Percentiles rank a stretch among this genome's conserved stretches.
These are phyloP conservation scores for Darksidea phi DNA, from an alignment of 495 filamentous ascomycete genomes.

Conservation along the genomic window DNA sequence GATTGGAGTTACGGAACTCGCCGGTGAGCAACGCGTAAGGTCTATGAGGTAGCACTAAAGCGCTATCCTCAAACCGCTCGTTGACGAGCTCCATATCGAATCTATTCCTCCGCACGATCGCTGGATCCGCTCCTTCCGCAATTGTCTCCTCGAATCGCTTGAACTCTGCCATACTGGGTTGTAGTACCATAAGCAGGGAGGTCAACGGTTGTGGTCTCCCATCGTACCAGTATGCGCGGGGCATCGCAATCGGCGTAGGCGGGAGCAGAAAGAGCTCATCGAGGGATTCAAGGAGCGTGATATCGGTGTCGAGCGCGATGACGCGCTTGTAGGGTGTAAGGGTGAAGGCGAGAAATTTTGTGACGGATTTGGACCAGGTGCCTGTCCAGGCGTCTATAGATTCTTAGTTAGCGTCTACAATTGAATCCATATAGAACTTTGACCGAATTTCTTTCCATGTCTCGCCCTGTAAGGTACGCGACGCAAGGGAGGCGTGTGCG, in stretches of 20 bases:
- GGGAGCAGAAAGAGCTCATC: constrained; percentile 47
- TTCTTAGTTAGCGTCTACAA: background rate
- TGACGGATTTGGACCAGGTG: constrained; percentile 41
- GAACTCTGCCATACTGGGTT: constrained; percentile 35
- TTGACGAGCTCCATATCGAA: constrained; percentile 65
- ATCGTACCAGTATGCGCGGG: constrained; percentile 43
- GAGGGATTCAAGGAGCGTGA: constrained; percentile 38
- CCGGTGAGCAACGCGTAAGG: constrained; percentile 67
- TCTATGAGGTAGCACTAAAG: constrained; percentile 72
- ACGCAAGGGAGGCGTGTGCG: constrained; percentile 7
- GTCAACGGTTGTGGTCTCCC: constrained; percentile 36
- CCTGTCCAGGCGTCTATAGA: constrained; percentile 26
- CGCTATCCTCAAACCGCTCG: constrained; percentile 61
- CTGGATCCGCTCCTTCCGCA: constrained; percentile 24
- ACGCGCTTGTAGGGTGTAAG: constrained; percentile 41
- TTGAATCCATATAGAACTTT: background rate
- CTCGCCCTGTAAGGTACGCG: background rate
- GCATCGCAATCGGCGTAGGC: constrained; percentile 41
- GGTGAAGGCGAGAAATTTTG: constrained; percentile 43
- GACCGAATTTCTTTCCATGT: background rate
- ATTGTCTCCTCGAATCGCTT: constrained; percentile 32
- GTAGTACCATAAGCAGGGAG: constrained; percentile 39
- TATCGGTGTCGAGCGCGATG: constrained; percentile 44
- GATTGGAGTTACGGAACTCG: constrained; percentile 64
- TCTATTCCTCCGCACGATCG: constrained; percentile 12